Base-by-base conservation (phyloP, 768 basidiomycete genomes). In the button mushroom (Agaricus bisporus) region DNA sequence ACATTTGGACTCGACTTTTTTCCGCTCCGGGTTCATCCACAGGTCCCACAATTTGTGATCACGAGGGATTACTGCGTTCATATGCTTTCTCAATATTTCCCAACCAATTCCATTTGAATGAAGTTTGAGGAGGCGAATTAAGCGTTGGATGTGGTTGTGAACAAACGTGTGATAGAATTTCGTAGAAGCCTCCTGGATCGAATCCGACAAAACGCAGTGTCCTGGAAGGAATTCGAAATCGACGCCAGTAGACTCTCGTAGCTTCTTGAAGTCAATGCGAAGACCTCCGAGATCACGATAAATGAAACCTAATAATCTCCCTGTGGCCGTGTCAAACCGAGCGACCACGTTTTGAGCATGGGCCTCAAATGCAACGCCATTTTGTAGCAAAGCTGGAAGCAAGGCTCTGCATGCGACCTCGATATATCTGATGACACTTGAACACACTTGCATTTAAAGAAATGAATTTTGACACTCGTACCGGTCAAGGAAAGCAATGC, bases 161-260 rank as follows among this genome's bases (percentile, higher is more conserved):
- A 83, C 68, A 47, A 81, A 75, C 1, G 80, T 82, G 61, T 82
- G 80, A 58, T 83, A 81, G 60, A 82, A 77, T 57, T 80, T 81
- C 9, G 76, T 74, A 48, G 76, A 80, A 1, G 72, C 75, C 54
- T 81, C 80, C 55, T 77, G 73, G 17, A 77, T 56, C 1, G 75
- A 71, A 35, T 65, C 58, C 0, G 79, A 77, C 14, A 72, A 73
- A 48, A 82, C 71, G 59, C 77, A 79, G 63, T 83, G 80, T 1
- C 71, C 73, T 8, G 77, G 75, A 39, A 81, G 68, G 62, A 81
- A 81, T 35, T 73, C 64, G 60, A 81, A 80, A 54, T 76, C 66
- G 14, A 73, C 69, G 28, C 77, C 78, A 22, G 74, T 79, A 1
- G 79, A 80, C 49, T 65, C 63, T 37, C 69, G 62, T 25, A 82